Evolutionary conservation across 768 basidiomycete species (phyloP).

Genomic region (Hypholoma fasciculare): DNA sequence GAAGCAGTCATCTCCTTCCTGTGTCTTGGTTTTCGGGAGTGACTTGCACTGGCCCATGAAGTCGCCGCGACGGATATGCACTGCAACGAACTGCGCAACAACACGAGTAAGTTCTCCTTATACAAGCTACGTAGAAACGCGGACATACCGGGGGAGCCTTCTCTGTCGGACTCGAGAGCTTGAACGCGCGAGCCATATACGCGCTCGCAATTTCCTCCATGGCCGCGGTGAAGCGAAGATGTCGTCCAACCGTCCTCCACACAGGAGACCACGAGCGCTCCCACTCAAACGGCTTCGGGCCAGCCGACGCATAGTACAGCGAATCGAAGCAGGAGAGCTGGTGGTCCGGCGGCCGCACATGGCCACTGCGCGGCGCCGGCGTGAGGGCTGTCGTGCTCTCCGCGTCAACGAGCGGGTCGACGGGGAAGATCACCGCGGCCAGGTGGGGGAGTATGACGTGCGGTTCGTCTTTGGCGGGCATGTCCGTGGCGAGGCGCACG

Average conservation of each 20-base stretch:
- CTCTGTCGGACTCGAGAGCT: conserved; percentile 15
- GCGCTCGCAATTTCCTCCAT: conserved; percentile 29
- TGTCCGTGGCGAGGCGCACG: conserved; percentile 15
- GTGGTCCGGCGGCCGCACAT: conserved; percentile 21
- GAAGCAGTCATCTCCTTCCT: conserved; percentile 30
- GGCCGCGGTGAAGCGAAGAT: conserved; percentile 34
- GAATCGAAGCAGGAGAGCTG: conserved; percentile 34
- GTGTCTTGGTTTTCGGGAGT: conserved; percentile 16
- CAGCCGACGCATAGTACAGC: conserved; percentile 31
- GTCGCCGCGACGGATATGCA: conserved; percentile 47
- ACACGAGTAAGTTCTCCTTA: neutral
- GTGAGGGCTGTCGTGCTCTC: conserved; percentile 24
- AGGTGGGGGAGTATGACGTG: conserved; percentile 29
- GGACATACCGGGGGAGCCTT: conserved; percentile 33
- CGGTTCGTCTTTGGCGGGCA: conserved; percentile 14
- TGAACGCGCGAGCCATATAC: conserved; percentile 33
- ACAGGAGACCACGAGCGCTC: conserved; percentile 38
- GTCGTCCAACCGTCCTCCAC: conserved; percentile 39
- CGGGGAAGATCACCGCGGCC: conserved; percentile 29
- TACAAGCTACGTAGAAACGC: neutral
- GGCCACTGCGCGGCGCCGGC: conserved; percentile 22
- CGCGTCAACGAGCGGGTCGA: conserved; percentile 16
- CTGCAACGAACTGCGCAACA: conserved; percentile 31
- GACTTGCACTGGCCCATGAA: conserved; percentile 27
- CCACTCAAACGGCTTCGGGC: conserved; percentile 31